phyloP scores from a whole-genome alignment of 768 basidiomycete genomes.

The Suillus plorans region DNA sequence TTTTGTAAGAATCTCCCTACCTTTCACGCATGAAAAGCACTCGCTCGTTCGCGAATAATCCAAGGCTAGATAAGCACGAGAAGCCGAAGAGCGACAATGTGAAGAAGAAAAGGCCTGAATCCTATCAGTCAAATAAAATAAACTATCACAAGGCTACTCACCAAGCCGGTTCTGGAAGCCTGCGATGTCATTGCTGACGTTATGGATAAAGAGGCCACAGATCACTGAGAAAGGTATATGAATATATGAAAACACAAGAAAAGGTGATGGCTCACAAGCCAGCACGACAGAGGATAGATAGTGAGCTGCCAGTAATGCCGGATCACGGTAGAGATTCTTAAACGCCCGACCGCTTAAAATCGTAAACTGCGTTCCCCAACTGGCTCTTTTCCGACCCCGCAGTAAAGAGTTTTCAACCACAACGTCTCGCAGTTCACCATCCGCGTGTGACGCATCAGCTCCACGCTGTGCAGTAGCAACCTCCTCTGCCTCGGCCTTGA shows the following conservation, averaged over 20 bases:
- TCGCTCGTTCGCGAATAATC: constrained; percentile 92
- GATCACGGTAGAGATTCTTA: constrained; percentile 97
- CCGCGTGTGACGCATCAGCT: constrained; percentile 19
- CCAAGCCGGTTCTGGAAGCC: constrained; percentile 96
- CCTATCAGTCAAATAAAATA: not conserved
- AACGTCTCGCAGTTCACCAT: constrained; percentile 61
- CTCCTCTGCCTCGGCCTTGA: constrained; percentile 61
- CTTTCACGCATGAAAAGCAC: constrained; percentile 98
- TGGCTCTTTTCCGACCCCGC: constrained; percentile 76
- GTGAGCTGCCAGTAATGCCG: constrained; percentile 87
- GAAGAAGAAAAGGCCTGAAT: constrained; percentile 91
- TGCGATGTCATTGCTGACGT: constrained; percentile 89
- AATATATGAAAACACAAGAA: constrained; percentile 1
- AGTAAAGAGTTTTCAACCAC: constrained; percentile 65
- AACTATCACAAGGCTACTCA: constrained; percentile 24
- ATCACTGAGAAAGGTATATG: constrained; percentile 51
- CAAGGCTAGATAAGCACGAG: constrained; percentile 91
- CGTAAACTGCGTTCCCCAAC: constrained; percentile 86
- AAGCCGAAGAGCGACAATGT: constrained; percentile 96
- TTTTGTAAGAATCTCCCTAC: constrained; percentile 34
- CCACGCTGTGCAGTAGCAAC: constrained; percentile 27
- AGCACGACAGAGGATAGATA: constrained; percentile 82
- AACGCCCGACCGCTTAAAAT: constrained; percentile 95
- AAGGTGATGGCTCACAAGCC: constrained; percentile 59
- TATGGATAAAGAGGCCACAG: constrained; percentile 91